phyloP scores from a whole-genome alignment of 768 basidiomycete species.

The Leccinum imitatum region DNA sequence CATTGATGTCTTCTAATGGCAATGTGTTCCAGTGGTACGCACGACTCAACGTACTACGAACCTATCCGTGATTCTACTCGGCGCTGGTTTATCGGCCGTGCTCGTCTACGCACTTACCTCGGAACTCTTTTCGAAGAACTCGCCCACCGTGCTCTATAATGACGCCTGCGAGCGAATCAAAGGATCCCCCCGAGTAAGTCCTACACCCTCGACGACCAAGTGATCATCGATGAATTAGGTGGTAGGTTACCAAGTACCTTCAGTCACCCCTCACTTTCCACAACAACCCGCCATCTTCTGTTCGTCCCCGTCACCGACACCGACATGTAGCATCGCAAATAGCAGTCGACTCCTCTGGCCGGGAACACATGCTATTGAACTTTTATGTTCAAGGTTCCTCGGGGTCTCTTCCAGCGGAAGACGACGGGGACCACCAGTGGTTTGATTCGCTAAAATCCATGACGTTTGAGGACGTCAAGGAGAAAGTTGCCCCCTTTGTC shows the following conservation, averaged over 20 bases:
- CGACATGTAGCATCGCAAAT: constrained; percentile 80
- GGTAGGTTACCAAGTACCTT: constrained; percentile 68
- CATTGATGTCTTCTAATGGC: not conserved
- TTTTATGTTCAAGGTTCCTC: constrained; percentile 71
- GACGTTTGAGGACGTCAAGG: constrained; percentile 56
- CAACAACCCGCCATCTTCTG: constrained; percentile 74
- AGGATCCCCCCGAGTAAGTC: constrained; percentile 43
- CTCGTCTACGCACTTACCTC: constrained; percentile 76
- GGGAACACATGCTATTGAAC: constrained; percentile 81
- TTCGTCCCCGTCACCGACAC: constrained; percentile 79
- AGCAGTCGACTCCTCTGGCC: constrained; percentile 67
- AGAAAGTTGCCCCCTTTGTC: constrained; percentile 38
- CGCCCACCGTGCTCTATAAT: constrained; percentile 77
- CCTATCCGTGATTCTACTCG: constrained; percentile 59
- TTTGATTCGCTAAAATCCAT: constrained; percentile 50
- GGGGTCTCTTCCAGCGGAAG: constrained; percentile 27
- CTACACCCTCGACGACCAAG: not conserved
- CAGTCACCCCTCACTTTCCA: constrained; percentile 71
- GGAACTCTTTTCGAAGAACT: constrained; percentile 86
- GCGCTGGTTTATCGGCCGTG: constrained; percentile 77
- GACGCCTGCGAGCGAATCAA: constrained; percentile 53
- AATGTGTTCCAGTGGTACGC: not conserved
- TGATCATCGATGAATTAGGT: not conserved
- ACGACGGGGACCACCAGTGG: constrained; percentile 23
- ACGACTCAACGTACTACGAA: constrained; percentile 46